Conservation (phyloP, 306 rosid species). For the Cucumis hystrix region DNA sequence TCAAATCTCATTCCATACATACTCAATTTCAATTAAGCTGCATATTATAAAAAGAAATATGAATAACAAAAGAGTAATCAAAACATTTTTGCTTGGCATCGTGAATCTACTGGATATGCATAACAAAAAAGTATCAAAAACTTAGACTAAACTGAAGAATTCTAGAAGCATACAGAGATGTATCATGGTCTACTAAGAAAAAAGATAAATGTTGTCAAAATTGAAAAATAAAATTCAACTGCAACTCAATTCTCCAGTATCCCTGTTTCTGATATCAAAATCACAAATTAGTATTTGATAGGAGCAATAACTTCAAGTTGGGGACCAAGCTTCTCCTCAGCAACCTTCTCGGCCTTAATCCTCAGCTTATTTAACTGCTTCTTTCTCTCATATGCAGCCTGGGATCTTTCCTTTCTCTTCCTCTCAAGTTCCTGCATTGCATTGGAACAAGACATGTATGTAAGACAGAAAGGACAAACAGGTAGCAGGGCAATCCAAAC, state of each 20-base stretch:
- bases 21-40: too few species aligned
- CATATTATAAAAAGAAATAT: too few species aligned
- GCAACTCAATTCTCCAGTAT: conserved; percentile 8
- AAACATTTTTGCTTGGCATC: not conserved
- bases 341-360: conserved; percentile 48
- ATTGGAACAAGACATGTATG: not conserved
- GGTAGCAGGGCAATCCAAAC: not conserved
- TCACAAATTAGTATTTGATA: conserved; percentile 34
- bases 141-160: not conserved
- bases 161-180: conserved; percentile 7
- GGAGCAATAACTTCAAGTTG: conserved; percentile 52
- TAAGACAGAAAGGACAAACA: not conserved
- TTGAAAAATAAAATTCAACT: conserved; percentile 5
- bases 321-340: conserved; percentile 61
- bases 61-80: not conserved
- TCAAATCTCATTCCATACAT: too few species aligned
- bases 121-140: not conserved
- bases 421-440: conserved; percentile 53
- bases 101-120: not conserved
- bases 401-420: conserved; percentile 69
- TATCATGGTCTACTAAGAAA: conserved; percentile 9
- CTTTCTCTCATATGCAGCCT: conserved; percentile 51
- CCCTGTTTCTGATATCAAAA: not conserved
- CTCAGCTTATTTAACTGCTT: conserved; percentile 55
- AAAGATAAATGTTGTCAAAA: conserved; percentile 1